phyloP scores from a whole-genome alignment of 2,329 filamentous ascomycete genomes.

The Dactylellina parvicollis region DNA sequence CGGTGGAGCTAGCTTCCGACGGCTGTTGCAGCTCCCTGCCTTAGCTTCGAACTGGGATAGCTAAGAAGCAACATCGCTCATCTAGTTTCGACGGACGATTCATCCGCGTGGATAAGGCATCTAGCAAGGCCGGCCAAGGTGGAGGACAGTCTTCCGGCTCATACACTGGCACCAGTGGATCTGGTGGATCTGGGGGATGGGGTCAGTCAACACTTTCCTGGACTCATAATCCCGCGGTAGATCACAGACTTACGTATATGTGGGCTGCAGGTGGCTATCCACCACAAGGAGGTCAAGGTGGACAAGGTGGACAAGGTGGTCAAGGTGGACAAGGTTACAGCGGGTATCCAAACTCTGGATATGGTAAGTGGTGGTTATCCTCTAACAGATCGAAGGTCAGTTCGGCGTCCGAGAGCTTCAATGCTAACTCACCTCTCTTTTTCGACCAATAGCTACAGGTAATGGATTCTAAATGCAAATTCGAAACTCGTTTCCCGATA shows the following conservation, averaged over 20 bases:
- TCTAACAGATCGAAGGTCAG: slow-evolving; percentile 29
- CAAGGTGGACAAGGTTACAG: background rate
- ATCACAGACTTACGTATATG: slow-evolving; percentile 53
- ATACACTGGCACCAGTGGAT: slow-evolving; percentile 20
- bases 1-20: slow-evolving; percentile 53
- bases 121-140: slow-evolving; percentile 64
- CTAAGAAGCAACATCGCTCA: slow-evolving; percentile 55
- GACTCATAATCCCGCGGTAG: slow-evolving; percentile 40
- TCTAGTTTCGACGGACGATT: slow-evolving; percentile 87
- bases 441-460: slow-evolving; percentile 12
- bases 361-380: slow-evolving; percentile 30
- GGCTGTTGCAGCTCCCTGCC: slow-evolving; percentile 44
- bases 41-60: slow-evolving; percentile 45
- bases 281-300: slow-evolving; percentile 44
- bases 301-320: background rate
- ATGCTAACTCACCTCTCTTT: slow-evolving; percentile 43
- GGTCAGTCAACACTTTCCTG: slow-evolving; percentile 54
- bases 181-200: slow-evolving; percentile 34
- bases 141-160: slow-evolving; percentile 25
- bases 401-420: slow-evolving; percentile 6
- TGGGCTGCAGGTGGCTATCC: slow-evolving; percentile 37
- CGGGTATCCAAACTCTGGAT: slow-evolving; percentile 25
- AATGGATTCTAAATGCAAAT: slow-evolving; percentile 45
- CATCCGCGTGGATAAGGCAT: slow-evolving; percentile 74
- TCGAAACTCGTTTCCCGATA: slow-evolving; percentile 54